Base-by-base conservation (phyloP, 768 basidiomycete genomes). In the Boletus rubropictus region DNA sequence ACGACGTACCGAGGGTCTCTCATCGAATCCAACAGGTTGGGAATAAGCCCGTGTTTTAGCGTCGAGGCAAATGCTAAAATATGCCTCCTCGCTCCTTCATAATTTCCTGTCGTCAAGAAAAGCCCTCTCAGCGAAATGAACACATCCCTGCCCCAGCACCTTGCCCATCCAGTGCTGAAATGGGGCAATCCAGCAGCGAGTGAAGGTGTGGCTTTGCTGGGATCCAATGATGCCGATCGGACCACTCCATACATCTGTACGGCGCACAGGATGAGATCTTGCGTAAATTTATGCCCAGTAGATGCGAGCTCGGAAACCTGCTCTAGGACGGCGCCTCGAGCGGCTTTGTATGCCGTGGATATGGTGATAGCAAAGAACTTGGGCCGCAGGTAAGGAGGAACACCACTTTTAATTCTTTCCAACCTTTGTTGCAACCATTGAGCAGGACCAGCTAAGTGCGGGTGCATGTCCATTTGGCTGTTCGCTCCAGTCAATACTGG, bases 161-260 rank as follows among this genome's bases (percentile, higher is more conserved):
- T 78, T 12, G 94, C 94, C 96, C 96, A 99, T 5, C 85, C 84
- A 7, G 86, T 72, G 1, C 89, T 74, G 62, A 99, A 98, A 68
- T 98, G 96, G 5, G 96, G 94, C 24, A 98, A 71, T 17, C 96
- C 96, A 21, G 96, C 96, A 9, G 96, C 93, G 28, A 99, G 74
- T 3, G 87, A 90, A 4, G 96, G 84, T 1, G 82, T 84, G 2
- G 77, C 63, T 54, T 76, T 75, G 1, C 62, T 68, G 8, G 89
- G 86, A 58, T 88, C 84, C 39, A 99, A 75, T 11, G 93, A 96
- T 5, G 96, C 95, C 0, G 91, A 91, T 56, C 81, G 80, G 32
- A 97, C 93, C 48, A 82, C 63, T 1, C 96, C 96, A 56, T 95
- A 78, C 90, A 98, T 91, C 65, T 92, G 89, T 7, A 90, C 72